Percentiles rank a stretch among this genome's conserved stretches.
Conservation (phyloP, 495 filamentous ascomycete genomes). For the Neurospora africana region DNA sequence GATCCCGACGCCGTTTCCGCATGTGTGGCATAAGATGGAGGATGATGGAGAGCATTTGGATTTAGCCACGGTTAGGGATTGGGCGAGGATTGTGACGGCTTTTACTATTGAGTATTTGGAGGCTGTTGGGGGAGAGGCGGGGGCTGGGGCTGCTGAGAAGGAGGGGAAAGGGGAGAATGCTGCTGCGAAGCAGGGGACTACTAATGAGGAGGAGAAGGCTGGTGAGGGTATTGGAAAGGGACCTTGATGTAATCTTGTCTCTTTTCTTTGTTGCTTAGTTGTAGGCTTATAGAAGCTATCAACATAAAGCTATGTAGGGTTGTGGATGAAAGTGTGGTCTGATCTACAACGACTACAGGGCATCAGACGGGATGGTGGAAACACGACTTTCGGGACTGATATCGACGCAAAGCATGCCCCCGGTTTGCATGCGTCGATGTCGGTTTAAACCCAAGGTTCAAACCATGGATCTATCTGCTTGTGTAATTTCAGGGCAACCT, state of each 20-base stretch:
- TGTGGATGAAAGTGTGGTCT: neutral
- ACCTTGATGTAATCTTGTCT: neutral
- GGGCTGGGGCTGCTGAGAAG: neutral
- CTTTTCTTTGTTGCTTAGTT: neutral
- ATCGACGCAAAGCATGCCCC: neutral
- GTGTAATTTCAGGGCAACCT: too few species aligned
- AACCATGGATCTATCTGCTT: too few species aligned
- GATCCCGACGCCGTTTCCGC: conserved; percentile 68
- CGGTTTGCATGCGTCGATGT: neutral
- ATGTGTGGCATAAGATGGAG: conserved; percentile 68
- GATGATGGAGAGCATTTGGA: conserved; percentile 82
- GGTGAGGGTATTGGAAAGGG: neutral
- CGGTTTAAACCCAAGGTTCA: too few species aligned
- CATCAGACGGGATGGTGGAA: neutral
- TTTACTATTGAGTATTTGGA: conserved; percentile 85
- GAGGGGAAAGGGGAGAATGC: neutral
- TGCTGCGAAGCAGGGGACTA: neutral
- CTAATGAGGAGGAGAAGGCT: neutral
- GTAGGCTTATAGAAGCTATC: neutral
- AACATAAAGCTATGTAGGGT: neutral
- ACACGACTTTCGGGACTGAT: neutral
- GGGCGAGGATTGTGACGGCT: conserved; percentile 65
- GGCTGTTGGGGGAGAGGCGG: neutral
- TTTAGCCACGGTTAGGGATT: conserved; percentile 66
- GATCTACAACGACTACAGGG: neutral